A percentile compares a stretch with the other conserved stretches of the same genome.
Evolutionary conservation across 1,139 yeast genomes (phyloP).

Genomic region (Ogataea hybrid): DNA sequence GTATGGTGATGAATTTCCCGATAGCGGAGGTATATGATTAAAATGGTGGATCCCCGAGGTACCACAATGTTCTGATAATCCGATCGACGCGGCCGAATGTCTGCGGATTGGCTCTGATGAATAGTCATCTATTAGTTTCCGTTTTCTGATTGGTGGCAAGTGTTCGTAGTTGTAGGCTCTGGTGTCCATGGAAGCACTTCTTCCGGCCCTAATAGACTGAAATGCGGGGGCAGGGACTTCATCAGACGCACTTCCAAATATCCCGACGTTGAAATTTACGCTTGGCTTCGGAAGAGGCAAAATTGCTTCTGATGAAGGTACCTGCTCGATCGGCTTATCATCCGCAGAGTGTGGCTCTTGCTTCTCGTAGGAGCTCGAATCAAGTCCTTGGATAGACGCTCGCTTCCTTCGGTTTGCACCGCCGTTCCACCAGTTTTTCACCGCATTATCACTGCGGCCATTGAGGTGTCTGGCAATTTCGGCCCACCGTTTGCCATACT

Average conservation of each 20-base stretch:
- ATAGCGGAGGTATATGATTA: slow-evolving; percentile 6
- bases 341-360: not conserved
- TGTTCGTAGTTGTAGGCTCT: slow-evolving; percentile 14
- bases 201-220: slow-evolving; percentile 17
- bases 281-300: slow-evolving; percentile 9
- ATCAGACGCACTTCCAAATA: slow-evolving; percentile 15
- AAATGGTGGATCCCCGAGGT: slow-evolving; percentile 5
- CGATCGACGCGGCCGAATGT: slow-evolving; percentile 33
- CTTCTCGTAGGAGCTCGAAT: slow-evolving; percentile 2
- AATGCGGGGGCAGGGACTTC: slow-evolving; percentile 15
- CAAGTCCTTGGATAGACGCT: slow-evolving; percentile 36
- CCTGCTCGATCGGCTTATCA: not conserved
- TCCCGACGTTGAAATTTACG: slow-evolving; percentile 24
- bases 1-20: slow-evolving; percentile 24
- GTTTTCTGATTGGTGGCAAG: slow-evolving; percentile 24
- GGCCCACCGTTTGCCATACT: slow-evolving; percentile 92
- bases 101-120: slow-evolving; percentile 27
- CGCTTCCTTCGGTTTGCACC: slow-evolving; percentile 79
- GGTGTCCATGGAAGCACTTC: slow-evolving; percentile 26
- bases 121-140: slow-evolving; percentile 28
- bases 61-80: slow-evolving; percentile 11
- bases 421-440: slow-evolving; percentile 97
- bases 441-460: slow-evolving; percentile 87
- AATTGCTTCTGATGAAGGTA: slow-evolving; percentile 1
- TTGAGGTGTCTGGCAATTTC: slow-evolving; percentile 86